Base-by-base conservation (phyloP, 148 eudicot species). In the Rhododendron williamsianum region DNA sequence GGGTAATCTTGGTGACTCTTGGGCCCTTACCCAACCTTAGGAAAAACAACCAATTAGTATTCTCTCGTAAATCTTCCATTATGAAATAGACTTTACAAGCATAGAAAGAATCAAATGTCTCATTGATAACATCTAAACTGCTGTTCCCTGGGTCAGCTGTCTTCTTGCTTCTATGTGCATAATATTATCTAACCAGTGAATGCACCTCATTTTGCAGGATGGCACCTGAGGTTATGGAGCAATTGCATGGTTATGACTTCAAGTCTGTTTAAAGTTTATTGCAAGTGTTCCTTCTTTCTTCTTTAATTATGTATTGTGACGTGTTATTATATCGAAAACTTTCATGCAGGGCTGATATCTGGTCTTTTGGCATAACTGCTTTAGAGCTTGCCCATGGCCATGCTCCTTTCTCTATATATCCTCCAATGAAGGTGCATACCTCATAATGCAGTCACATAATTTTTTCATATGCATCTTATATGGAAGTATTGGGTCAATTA, bases 181-280 rank as follows among this genome's bases (percentile, higher is more conserved):
- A 8, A 41, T 41, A 23, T 79, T 60, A 9, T 65, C 38, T 86
- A 30, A 27, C 21, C 51, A 48, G 38, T 16, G 18, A n/a, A 77
- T 35, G 38, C 43, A 3, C 9, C 80, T 69, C 48, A 11, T 82
- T 86, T 65, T 88, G 36, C 85, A 97, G 99, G 99, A 95, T 95
- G 99, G 99, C 99, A 36, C 99, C 99, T 0, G 98, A 97, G 91
- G 98, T 97, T 60, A 91, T 95, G 96, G 98, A 94, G 90, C 98
- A 94, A 87, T 38, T 92, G 63, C 92, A 93, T 85, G 99, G 99
- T 76, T 95, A 97, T 81, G 96, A 97, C 83, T 97, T 89, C 89
- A 97, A 95, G 99, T 97, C 83, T 76, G 97, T 91, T 82, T 41
- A 12, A 74, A 23, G n/a, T 1, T 49, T 76, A 48, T 78, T 69